These are phyloP conservation scores for Withania somnifera DNA, from an alignment of 305 asterid species.

Conservation along the genomic window DNA sequence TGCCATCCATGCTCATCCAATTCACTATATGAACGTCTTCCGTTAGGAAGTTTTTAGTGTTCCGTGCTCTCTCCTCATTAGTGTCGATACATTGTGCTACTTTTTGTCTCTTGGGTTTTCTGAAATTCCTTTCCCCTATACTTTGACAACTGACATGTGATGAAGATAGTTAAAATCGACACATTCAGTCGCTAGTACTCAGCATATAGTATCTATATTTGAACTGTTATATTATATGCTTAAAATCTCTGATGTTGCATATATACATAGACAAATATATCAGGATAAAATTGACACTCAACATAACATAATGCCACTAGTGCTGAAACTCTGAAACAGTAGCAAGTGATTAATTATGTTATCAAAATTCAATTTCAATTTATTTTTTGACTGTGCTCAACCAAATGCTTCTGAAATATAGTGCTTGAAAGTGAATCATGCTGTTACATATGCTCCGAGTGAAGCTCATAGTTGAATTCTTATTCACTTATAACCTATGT, in stretches of 20 bases:
- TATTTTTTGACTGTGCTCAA: background rate
- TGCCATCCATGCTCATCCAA: conserved; percentile 15
- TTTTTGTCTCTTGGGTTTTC: conserved; percentile 11
- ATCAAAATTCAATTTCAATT: too few species aligned
- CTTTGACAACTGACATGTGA: background rate
- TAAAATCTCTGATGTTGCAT: background rate
- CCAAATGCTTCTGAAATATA: background rate
- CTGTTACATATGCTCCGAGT: background rate
- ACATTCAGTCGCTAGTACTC: background rate
- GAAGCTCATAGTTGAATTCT: background rate
- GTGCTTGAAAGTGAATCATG: background rate
- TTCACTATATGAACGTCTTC: background rate
- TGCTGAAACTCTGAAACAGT: background rate
- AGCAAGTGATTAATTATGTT: too few species aligned
- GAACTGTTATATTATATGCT: background rate
- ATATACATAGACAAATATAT: background rate
- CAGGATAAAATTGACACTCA: background rate
- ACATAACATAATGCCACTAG: background rate
- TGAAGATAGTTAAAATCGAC: background rate
- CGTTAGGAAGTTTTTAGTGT: background rate
- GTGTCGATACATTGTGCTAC: background rate
- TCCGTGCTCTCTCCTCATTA: background rate
- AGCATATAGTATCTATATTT: background rate
- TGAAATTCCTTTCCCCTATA: background rate
- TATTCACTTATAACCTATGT: background rate